A percentile compares a stretch with the other conserved stretches of the same genome.
phyloP scores from a whole-genome alignment of 2,329 filamentous ascomycete species.

The Monilinia fructigena region DNA sequence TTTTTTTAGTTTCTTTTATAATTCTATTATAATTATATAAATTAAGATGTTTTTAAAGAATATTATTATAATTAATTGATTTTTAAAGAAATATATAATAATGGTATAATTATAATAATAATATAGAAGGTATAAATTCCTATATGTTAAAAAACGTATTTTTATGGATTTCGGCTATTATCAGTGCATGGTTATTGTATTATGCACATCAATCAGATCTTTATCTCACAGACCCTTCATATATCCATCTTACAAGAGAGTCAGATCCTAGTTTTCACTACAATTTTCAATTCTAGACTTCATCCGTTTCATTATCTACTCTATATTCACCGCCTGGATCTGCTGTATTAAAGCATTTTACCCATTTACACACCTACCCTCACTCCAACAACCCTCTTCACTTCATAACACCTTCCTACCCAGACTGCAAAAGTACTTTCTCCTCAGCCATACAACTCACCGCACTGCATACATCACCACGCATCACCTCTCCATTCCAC shows the following conservation, averaged over 20 bases:
- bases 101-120: too few relatives aligned
- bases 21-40: too few relatives aligned
- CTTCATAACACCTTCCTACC: background rate
- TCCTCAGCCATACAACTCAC: background rate
- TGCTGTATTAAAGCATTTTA: too few relatives aligned
- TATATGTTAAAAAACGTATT: too few relatives aligned
- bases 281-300: background rate
- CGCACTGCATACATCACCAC: background rate
- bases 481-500: background rate
- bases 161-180: too few relatives aligned
- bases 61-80: too few relatives aligned
- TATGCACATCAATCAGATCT: background rate
- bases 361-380: background rate
- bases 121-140: too few relatives aligned
- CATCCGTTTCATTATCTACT: background rate
- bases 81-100: too few relatives aligned
- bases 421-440: background rate
- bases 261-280: constrained; percentile 2
- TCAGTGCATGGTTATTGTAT: too few relatives aligned
- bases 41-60: too few relatives aligned
- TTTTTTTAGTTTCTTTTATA: too few relatives aligned
- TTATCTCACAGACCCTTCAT: background rate
- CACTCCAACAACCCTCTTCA: background rate
- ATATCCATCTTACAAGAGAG: background rate
- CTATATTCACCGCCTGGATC: too few relatives aligned